These are phyloP conservation scores for Trichoderma hamatum DNA, from an alignment of 2,329 filamentous ascomycete genomes.

Conservation along the genomic window DNA sequence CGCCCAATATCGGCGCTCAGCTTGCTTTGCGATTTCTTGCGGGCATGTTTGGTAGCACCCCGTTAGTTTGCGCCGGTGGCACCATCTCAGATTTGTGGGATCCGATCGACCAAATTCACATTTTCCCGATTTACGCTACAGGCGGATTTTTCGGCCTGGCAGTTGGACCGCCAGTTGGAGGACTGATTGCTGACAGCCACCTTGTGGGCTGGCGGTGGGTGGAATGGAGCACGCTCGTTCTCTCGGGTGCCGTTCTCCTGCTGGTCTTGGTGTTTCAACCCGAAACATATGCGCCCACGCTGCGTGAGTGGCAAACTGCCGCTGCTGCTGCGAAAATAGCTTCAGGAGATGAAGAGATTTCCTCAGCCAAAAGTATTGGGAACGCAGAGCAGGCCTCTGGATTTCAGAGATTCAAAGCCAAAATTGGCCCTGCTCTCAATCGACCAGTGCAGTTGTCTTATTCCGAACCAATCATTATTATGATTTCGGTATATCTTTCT, in stretches of 20 bases:
- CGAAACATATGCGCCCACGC: not conserved
- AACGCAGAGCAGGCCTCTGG: not conserved
- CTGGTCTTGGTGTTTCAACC: not conserved
- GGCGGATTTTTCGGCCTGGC: conserved; percentile 1
- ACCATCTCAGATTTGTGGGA: conserved; percentile 1
- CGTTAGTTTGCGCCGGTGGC: not conserved
- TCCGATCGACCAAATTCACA: not conserved
- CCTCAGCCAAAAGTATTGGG: not conserved
- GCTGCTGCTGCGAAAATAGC: not conserved
- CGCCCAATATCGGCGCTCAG: not conserved
- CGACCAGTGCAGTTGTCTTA: not conserved
- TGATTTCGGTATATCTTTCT: conserved; percentile 8
- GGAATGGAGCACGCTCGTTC: not conserved
- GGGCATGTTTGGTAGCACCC: not conserved
- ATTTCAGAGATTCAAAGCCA: not conserved
- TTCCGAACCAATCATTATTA: conserved; percentile 6
- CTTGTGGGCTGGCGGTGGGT: conserved; percentile 2
- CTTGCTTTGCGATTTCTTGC: not conserved
- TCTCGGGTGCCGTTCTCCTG: not conserved
- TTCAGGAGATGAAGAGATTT: not conserved
- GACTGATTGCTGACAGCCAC: not conserved
- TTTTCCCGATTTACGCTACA: not conserved
- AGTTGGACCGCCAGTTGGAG: not conserved
- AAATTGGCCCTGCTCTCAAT: not conserved
- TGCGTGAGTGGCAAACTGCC: not conserved